These are phyloP conservation scores for Suhomyces vadensis DNA, from an alignment of 805 yeast genomes.

Conservation along the genomic window DNA sequence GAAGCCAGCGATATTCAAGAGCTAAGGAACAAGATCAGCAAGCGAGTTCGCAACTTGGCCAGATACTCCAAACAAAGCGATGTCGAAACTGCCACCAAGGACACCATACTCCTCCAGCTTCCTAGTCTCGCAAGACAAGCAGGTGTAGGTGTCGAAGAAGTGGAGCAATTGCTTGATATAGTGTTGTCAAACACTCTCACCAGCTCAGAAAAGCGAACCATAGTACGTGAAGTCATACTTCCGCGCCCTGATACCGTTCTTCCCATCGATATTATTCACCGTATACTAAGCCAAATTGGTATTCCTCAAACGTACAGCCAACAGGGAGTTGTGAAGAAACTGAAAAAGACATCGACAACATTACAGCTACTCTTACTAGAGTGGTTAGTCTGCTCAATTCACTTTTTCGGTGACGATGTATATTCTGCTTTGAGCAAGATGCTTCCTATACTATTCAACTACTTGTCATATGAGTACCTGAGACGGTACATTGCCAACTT, in stretches of 20 bases:
- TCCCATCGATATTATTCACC: constrained; percentile 7
- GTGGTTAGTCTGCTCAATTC: constrained; percentile 14
- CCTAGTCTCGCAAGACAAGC: neutral
- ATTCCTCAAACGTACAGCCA: constrained; percentile 11
- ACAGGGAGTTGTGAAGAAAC: constrained; percentile 6
- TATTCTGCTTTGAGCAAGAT: constrained; percentile 5
- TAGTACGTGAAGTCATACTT: constrained; percentile 6
- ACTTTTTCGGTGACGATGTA: constrained; percentile 9
- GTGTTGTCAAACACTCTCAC: constrained; percentile 2
- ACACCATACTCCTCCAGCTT: neutral
- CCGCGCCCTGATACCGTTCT: constrained; percentile 3
- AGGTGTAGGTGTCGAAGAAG: constrained; percentile 3
- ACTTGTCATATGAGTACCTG: constrained; percentile 15
- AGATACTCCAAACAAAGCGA: neutral
- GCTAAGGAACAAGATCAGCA: neutral
- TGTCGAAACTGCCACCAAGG: neutral
- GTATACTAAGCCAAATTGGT: constrained; percentile 14
- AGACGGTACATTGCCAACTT: constrained; percentile 14
- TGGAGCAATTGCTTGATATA: constrained; percentile 4
- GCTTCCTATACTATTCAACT: constrained; percentile 13
- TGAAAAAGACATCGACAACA: constrained; percentile 5
- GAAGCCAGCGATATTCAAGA: neutral
- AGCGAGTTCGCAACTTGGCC: neutral
- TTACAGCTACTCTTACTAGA: constrained; percentile 12
- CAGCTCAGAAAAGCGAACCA: constrained; percentile 2